Conservation (phyloP, 345 rosid genomes). For the Acer saccharum region DNA sequence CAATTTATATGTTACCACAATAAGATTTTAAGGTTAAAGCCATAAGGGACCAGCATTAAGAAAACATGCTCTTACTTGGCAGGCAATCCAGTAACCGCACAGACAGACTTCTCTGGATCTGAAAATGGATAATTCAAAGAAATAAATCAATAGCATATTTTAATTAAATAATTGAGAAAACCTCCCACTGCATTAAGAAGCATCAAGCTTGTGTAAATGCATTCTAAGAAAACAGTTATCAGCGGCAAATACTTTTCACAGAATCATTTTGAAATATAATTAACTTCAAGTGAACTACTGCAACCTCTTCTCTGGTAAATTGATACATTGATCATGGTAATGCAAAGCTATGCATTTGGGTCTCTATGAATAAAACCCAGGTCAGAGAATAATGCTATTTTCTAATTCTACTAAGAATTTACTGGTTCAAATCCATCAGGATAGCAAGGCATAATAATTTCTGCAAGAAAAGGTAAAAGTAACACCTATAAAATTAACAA, state of each 20-base stretch:
- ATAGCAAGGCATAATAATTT: neutral
- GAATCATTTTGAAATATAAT: conserved; percentile 3
- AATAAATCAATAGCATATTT: conserved; percentile 1
- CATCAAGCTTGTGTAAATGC: neutral
- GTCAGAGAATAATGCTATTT: neutral
- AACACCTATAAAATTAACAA: neutral
- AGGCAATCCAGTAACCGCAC: conserved; percentile 90
- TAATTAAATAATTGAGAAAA: neutral
- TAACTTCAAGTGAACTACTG: neutral
- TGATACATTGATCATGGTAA: neutral
- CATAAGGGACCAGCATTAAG: conserved; percentile 16
- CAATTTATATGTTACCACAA: neutral
- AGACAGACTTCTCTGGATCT: conserved; percentile 82
- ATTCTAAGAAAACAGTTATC: neutral
- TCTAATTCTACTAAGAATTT: neutral
- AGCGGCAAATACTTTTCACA: neutral
- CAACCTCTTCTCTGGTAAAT: neutral
- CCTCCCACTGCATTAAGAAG: neutral
- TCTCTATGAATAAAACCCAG: conserved; percentile 2
- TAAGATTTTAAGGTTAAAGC: conserved; percentile 4
- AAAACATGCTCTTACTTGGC: conserved; percentile 69
- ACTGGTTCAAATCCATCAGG: neutral
- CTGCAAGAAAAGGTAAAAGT: too few species aligned
- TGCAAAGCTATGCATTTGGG: neutral
- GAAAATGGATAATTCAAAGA: conserved; percentile 30